Conservation (phyloP, 2,329 filamentous ascomycete species). For the Fusarium tanahbumbuense region DNA sequence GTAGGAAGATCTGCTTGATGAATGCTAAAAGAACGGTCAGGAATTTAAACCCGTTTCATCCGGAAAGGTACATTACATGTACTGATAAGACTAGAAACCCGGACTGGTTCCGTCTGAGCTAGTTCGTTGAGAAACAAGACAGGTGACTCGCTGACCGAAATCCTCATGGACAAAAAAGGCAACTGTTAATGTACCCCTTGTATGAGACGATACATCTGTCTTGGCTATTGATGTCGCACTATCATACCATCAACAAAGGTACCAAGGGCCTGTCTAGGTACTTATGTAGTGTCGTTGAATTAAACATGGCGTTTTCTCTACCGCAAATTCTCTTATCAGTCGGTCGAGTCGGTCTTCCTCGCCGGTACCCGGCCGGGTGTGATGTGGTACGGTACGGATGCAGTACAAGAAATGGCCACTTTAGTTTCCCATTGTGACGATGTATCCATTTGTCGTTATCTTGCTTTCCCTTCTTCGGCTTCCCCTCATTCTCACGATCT, state of each 20-base stretch:
- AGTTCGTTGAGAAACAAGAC: conserved; percentile 16
- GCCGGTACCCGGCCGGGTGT: conserved; percentile 24
- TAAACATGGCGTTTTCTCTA: conserved; percentile 36
- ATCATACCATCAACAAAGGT: conserved; percentile 18
- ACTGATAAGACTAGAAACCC: conserved; percentile 43
- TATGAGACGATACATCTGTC: conserved; percentile 25
- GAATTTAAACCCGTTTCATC: conserved; percentile 26
- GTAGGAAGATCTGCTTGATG: conserved; percentile 4
- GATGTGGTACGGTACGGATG: neutral
- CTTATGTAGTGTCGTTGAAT: conserved; percentile 29
- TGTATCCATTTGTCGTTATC: conserved; percentile 41
- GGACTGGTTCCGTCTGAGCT: conserved; percentile 37
- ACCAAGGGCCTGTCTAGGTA: conserved; percentile 21
- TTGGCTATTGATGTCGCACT: conserved; percentile 11
- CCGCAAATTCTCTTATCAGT: conserved; percentile 41
- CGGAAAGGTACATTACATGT: conserved; percentile 37
- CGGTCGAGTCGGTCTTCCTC: conserved; percentile 33
- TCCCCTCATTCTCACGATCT: conserved; percentile 27
- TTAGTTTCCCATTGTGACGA: conserved; percentile 39
- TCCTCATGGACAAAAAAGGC: conserved; percentile 31
- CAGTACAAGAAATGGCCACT: conserved; percentile 17
- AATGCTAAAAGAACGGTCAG: conserved; percentile 35
- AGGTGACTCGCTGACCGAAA: conserved; percentile 37
- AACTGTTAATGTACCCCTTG: conserved; percentile 29
- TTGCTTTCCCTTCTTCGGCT: conserved; percentile 17